phyloP scores from a whole-genome alignment of 306 rosid species.

The Erythrophleum fordii region DNA sequence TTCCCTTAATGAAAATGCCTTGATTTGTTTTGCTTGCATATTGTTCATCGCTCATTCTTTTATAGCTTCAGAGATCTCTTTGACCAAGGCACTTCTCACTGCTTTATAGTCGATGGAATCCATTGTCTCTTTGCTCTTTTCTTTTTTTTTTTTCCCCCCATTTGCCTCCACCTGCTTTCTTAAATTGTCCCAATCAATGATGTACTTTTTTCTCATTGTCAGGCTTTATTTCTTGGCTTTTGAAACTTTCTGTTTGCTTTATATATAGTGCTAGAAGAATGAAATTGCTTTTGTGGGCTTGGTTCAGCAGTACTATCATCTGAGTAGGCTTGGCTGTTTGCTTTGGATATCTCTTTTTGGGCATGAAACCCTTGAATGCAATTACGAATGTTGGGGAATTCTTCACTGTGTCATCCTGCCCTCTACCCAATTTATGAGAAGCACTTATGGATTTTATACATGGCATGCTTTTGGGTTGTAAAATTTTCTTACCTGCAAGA shows the following conservation, averaged over 20 bases:
- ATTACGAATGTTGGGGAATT: conserved; percentile 34
- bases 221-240: conserved; percentile 55
- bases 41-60: no score
- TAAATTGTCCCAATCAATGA: no score
- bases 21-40: no score
- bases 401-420: conserved; percentile 41
- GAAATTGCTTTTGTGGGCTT: conserved; percentile 41
- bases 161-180: no score
- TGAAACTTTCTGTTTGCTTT: conserved; percentile 45
- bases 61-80: no score
- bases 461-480: conserved; percentile 43
- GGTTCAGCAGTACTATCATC: conserved; percentile 41
- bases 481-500: conserved; percentile 39
- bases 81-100: no score
- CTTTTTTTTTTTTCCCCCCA: no score
- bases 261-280: conserved; percentile 39
- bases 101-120: no score
- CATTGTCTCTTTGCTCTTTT: no score
- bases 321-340: conserved; percentile 34
- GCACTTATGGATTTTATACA: conserved; percentile 40
- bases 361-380: conserved; percentile 37
- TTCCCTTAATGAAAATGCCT: no score
- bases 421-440: conserved; percentile 23
- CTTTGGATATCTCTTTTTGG: conserved; percentile 38
- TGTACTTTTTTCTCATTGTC: no score